A percentile compares a stretch with the other conserved stretches of the same genome.
Evolutionary conservation across 2,329 filamentous ascomycete species (phyloP).

Genomic region (Coniella vitis): DNA sequence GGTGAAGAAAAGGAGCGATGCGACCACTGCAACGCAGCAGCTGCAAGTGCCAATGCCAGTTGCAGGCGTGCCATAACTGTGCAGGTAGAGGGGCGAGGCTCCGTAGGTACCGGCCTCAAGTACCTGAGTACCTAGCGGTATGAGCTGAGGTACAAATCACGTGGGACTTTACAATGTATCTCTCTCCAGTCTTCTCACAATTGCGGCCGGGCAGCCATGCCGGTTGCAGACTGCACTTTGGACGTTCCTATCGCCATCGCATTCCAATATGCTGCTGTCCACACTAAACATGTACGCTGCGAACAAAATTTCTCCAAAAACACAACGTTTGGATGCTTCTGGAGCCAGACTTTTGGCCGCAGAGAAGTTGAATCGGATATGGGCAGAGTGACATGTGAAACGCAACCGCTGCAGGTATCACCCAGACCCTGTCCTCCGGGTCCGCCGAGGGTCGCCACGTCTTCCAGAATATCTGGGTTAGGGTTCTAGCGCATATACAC

Average conservation of each 20-base stretch:
- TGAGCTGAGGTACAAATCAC: slow-evolving; percentile 12
- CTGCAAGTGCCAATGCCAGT: background rate
- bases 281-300: background rate
- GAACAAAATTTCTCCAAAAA: background rate
- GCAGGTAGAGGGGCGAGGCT: slow-evolving; percentile 6
- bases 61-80: too few species aligned
- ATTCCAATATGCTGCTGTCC: background rate
- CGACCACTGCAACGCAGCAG: slow-evolving; percentile 2
- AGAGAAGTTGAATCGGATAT: background rate
- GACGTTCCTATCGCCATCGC: background rate
- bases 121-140: background rate
- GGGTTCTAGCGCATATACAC: slow-evolving; percentile 1
- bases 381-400: slow-evolving; percentile 14
- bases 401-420: slow-evolving; percentile 4
- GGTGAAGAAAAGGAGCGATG: slow-evolving; percentile 11
- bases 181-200: background rate
- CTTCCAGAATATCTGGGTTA: slow-evolving; percentile 1
- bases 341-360: background rate
- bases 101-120: background rate
- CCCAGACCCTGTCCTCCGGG: background rate
- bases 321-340: background rate
- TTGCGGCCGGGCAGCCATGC: slow-evolving; percentile 2
- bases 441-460: background rate
- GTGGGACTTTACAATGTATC: slow-evolving; percentile 5
- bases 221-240: slow-evolving; percentile 1